Percentiles rank a stretch among this genome's conserved stretches.
These are phyloP conservation scores for Botrytis byssoidea DNA, from an alignment of 2,329 filamentous ascomycete genomes.

Conservation along the genomic window DNA sequence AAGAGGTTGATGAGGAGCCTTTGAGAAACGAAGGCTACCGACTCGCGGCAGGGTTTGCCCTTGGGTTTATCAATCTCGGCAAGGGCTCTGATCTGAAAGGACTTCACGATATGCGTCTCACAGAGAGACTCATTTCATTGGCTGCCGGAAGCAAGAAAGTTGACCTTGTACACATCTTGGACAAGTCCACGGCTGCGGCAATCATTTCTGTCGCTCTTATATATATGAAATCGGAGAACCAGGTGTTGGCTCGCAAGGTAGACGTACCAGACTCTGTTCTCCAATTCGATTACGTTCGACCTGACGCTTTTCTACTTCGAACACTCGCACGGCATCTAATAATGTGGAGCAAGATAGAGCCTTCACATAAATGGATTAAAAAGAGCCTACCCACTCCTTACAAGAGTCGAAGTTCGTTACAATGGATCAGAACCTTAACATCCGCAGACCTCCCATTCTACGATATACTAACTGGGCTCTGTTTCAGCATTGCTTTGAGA, in stretches of 20 bases:
- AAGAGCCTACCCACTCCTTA: conserved; percentile 71
- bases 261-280: conserved; percentile 86
- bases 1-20: conserved; percentile 77
- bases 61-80: conserved; percentile 92
- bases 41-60: conserved; percentile 85
- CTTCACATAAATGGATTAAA: conserved; percentile 72
- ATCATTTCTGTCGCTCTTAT: conserved; percentile 87
- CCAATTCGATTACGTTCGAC: conserved; percentile 93
- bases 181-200: conserved; percentile 90
- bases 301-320: conserved; percentile 85
- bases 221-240: conserved; percentile 95
- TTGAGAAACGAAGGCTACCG: conserved; percentile 95
- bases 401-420: conserved; percentile 59
- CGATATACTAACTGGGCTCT: conserved; percentile 85
- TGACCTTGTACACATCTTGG: conserved; percentile 86
- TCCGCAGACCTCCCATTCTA: conserved; percentile 89
- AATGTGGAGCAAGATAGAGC: conserved; percentile 82
- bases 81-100: conserved; percentile 86
- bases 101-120: conserved; percentile 88
- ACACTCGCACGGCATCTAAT: conserved; percentile 89
- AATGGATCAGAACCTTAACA: conserved; percentile 59
- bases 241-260: conserved; percentile 82
- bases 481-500: conserved; percentile 73
- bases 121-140: conserved; percentile 80
- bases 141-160: conserved; percentile 89